Percentiles rank a stretch among this genome's conserved stretches.
These are phyloP conservation scores for Colletotrichum horii DNA, from an alignment of 2,329 filamentous ascomycete species.

Conservation along the genomic window DNA sequence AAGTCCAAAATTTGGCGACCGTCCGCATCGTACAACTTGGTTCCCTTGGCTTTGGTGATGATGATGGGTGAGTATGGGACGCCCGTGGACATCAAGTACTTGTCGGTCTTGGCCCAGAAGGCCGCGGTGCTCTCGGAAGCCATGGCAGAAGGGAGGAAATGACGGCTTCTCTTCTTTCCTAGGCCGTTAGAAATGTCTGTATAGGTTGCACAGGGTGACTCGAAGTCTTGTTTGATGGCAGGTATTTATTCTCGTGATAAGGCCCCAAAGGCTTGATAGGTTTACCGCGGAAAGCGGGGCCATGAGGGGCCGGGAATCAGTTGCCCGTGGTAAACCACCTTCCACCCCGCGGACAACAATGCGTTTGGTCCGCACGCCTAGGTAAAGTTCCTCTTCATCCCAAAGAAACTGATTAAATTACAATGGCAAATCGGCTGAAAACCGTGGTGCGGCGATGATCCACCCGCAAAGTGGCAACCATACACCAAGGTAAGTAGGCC, in stretches of 20 bases:
- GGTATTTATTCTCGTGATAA: not conserved
- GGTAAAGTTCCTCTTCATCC: no score
- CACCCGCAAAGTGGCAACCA: no score
- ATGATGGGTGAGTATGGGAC: slow-evolving; percentile 42
- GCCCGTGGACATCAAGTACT: slow-evolving; percentile 47
- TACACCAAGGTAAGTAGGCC: no score
- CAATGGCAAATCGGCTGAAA: no score
- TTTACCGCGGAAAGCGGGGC: slow-evolving; percentile 13
- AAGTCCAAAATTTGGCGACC: slow-evolving; percentile 58
- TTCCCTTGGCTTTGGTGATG: slow-evolving; percentile 50
- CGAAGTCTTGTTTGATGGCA: no score
- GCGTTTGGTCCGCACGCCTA: not conserved
- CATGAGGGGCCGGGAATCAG: not conserved
- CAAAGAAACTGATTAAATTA: no score
- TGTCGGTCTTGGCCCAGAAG: slow-evolving; percentile 40
- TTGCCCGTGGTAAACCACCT: not conserved
- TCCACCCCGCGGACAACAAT: not conserved
- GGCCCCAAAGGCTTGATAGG: not conserved
- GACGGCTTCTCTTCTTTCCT: no score
- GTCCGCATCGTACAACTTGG: slow-evolving; percentile 46
- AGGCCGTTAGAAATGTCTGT: no score
- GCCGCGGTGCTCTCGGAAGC: slow-evolving; percentile 5
- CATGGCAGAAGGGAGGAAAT: no score
- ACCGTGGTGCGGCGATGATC: no score
- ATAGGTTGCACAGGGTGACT: no score